Base-by-base conservation (phyloP, 179 eudicot species). In the Silene vulgaris region DNA sequence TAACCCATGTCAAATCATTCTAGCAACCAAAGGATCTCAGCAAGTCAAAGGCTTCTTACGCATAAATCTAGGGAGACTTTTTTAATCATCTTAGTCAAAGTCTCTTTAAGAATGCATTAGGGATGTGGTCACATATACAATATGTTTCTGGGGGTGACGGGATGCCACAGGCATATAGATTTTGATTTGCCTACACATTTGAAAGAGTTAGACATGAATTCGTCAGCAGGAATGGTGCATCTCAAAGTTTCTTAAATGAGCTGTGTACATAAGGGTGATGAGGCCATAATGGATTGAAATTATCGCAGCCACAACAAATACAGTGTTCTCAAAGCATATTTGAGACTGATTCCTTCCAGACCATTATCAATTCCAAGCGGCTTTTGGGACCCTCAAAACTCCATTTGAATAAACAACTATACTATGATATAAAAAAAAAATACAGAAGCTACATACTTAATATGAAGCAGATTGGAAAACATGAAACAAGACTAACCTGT, bases 401-500 rank as follows among this genome's bases (percentile, higher is more conserved):
- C 3, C 5, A 62, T 62, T 21, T 62, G 66, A 62, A 62, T 62
- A 62, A 14, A 62, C 14, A 21, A 21, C 21, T 62, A 21, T 23
- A 21, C 12, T 62, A 11, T 62, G 5, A 11, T 8, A 12, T 62
- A 20, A 62, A 19, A 16, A 62, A 19, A 16, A 23, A 62, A 62
- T 12, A 28, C 66, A 62, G 16, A 62, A 23, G 14, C 14, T 11
- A 26, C 30, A 62, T 62, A 62, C 4, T 13, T 52, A 50, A 50
- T 50, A 50, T 50, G 59, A 52, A 52, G 59, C 17, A 52, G 4
- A 61, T 72, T 40, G 26, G 26, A 77, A 57, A 54, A 62, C 40
- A 72, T 35, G 26, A 75, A 23, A 37, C 45, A 75, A 57, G 63
- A 85, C 87, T 81, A 82, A 84, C 99, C 99, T 75, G 99, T 93